Base-by-base conservation (phyloP, 306 rosid genomes). In the Spatholobus suberectus region DNA sequence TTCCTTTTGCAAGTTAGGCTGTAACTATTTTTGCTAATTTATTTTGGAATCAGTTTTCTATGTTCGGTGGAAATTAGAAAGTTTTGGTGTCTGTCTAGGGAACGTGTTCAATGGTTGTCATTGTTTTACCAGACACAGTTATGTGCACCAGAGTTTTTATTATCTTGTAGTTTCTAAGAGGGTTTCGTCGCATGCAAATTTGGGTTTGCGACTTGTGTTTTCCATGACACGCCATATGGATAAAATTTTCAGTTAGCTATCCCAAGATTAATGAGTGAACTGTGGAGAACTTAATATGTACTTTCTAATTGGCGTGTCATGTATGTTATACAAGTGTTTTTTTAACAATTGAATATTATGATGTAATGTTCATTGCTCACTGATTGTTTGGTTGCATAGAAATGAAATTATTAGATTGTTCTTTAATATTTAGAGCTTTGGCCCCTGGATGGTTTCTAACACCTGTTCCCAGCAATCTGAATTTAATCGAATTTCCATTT, bases 401-500 rank as follows among this genome's bases (percentile, higher is more conserved):
- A 54, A 55, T 77, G 76, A 74, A 24, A 49, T 5, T 20, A 74
- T 47, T 24, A 13, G 46, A 20, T 44, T 70, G 38, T 49, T 21
- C 13, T 83, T 37, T 59, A 47, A 26, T 77, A 23, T 66, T 52
- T 72, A 52, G 55, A 55, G 44, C 43, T 51, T 59, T 84, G 79
- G 44, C 69, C 20, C 47, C 1, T 11, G 35, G 54, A 59, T 47
- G 15, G n/a, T 46, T 72, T 80, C 44, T 18, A 70, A 37, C 58
- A 35, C 54, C 11, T 3, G 35, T 74, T 52, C 12, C 23, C 47
- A 7, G 34, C 12, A 74, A 23, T 37, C 13, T 84, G 47, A 63
- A 26, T 43, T 80, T 58, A 55, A 72, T 43, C 1, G 4, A 21
- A 46, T 81, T 73, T 78, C 40, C 21, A 23, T 78, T 55, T 61